Conservation (phyloP, 192 early-diverging fungal genomes). For the Funneliformis geosporum region DNA sequence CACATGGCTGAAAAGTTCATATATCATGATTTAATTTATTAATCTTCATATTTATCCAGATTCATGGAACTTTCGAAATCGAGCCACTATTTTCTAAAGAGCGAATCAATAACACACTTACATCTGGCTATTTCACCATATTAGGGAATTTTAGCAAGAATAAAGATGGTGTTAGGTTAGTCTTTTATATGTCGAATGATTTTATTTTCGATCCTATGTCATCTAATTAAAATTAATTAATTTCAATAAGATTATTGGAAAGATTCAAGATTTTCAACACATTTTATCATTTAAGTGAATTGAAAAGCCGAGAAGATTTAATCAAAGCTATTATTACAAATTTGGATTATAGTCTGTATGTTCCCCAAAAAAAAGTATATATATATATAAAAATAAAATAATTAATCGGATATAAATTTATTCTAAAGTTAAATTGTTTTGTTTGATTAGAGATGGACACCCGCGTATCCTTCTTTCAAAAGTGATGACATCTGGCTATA, state of each 20-base stretch:
- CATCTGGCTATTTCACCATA: conserved; percentile 77
- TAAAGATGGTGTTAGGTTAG: conserved; percentile 64
- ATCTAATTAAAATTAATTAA: neutral
- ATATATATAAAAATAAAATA: neutral
- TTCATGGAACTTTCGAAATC: conserved; percentile 44
- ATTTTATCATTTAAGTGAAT: conserved; percentile 76
- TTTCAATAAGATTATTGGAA: conserved; percentile 53
- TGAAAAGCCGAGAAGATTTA: conserved; percentile 77
- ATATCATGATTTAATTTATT: neutral
- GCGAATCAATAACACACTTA: conserved; percentile 69
- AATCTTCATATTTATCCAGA: conserved; percentile 30
- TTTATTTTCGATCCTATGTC: neutral
- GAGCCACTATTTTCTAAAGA: conserved; percentile 77
- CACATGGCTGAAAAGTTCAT: neutral
- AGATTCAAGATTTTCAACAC: conserved; percentile 79
- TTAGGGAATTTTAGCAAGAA: conserved; percentile 64
- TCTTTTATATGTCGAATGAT: neutral
- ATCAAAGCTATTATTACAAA: conserved; percentile 70
- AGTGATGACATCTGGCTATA: conserved; percentile 83
- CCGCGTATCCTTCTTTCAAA: conserved; percentile 78
- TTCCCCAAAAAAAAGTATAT: neutral
- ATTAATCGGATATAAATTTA: neutral
- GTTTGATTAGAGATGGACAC: conserved; percentile 67
- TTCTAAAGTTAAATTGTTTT: neutral
- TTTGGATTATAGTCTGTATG: conserved; percentile 70